These are phyloP conservation scores for Trichoderma guizhouense DNA, from an alignment of 2,329 filamentous ascomycete genomes.

Conservation along the genomic window DNA sequence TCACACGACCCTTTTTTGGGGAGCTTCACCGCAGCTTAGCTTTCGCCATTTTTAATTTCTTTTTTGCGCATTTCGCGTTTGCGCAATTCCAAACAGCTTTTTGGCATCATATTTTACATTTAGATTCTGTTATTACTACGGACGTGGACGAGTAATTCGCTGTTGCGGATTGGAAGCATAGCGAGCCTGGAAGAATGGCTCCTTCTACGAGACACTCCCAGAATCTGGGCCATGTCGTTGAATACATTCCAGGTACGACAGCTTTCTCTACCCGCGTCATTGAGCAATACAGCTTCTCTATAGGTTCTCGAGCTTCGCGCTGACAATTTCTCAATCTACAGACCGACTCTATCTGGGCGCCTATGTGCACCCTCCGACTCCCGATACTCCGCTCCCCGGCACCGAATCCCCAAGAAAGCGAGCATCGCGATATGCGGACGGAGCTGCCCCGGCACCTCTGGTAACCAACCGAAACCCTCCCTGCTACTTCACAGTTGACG, in stretches of 20 bases:
- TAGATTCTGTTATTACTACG: neutral
- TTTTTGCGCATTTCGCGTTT: neutral
- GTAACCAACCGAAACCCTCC: constrained; percentile 50
- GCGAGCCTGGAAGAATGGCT: constrained; percentile 40
- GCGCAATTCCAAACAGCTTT: neutral
- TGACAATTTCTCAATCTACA: constrained; percentile 36
- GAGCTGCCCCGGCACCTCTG: constrained; percentile 41
- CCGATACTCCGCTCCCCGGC: constrained; percentile 83
- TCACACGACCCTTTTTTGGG: constrained; percentile 13
- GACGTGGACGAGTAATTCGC: neutral
- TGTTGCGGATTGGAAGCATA: neutral
- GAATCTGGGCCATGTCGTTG: constrained; percentile 83
- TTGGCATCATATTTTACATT: constrained; percentile 4
- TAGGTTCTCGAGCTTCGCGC: constrained; percentile 22
- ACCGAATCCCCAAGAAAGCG: constrained; percentile 62
- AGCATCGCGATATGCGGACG: constrained; percentile 57
- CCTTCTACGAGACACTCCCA: constrained; percentile 48
- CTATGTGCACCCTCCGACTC: constrained; percentile 77
- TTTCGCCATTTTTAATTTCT: neutral
- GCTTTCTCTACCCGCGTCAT: neutral
- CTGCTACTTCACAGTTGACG: constrained; percentile 94
- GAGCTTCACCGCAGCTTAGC: constrained; percentile 15
- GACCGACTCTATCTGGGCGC: constrained; percentile 94
- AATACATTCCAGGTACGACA: constrained; percentile 85
- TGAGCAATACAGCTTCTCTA: neutral